phyloP scores from a whole-genome alignment of 257 asterid genomes.

The Fraxinus quadrangulata region DNA sequence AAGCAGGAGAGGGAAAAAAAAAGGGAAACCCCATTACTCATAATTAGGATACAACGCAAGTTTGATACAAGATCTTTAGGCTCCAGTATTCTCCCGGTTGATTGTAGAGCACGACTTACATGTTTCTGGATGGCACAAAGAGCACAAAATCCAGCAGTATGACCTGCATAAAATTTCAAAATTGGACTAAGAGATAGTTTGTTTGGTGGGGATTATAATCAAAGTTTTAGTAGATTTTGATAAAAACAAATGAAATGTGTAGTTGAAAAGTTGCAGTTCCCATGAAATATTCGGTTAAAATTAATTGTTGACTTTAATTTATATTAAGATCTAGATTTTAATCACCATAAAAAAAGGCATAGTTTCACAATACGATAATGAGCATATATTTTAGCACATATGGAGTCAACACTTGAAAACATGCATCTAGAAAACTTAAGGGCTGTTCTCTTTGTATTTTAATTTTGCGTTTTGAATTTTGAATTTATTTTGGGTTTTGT shows the following conservation, averaged over 20 bases:
- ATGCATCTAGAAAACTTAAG: neutral
- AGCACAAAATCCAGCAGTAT: constrained; percentile 91
- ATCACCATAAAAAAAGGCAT: neutral
- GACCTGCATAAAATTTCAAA: constrained; percentile 59
- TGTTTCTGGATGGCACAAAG: constrained; percentile 96
- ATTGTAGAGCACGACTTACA: constrained; percentile 90
- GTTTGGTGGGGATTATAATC: no score
- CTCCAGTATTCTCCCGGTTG: constrained; percentile 90
- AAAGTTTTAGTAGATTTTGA: no score
- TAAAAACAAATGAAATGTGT: no score
- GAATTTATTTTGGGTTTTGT: no score
- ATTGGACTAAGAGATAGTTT: constrained; percentile 21
- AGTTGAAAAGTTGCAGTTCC: no score
- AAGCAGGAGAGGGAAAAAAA: constrained; percentile 6
- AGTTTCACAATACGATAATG: neutral
- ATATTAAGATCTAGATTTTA: no score
- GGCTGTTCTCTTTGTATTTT: no score
- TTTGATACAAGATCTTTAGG: constrained; percentile 98
- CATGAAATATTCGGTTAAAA: no score
- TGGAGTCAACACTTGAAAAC: neutral
- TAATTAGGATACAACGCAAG: constrained; percentile 81
- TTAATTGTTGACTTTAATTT: no score
- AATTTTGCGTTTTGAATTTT: no score
- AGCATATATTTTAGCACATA: neutral
- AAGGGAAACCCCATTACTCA: constrained; percentile 3